Evolutionary conservation across 2,329 filamentous ascomycete genomes (phyloP).

Genomic region (Apiospora arundinis): DNA sequence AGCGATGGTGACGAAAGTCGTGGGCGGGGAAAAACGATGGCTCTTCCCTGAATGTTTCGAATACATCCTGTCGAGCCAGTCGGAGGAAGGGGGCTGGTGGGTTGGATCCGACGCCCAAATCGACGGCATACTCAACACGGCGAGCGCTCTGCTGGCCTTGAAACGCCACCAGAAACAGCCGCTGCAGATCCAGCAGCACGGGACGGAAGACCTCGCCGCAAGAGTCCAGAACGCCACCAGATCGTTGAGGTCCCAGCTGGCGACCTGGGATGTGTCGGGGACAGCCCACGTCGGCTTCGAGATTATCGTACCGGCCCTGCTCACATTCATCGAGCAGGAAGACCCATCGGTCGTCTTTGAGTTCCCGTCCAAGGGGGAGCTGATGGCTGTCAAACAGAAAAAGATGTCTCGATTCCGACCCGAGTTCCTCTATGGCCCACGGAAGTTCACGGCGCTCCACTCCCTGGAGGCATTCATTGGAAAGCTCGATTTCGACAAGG

Average conservation of each 20-base stretch:
- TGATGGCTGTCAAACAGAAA: slow-evolving; percentile 34
- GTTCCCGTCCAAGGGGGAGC: slow-evolving; percentile 33
- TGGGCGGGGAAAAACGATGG: not conserved
- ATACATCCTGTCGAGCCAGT: not conserved
- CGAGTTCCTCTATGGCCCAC: slow-evolving; percentile 36
- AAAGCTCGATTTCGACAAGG: slow-evolving; percentile 43
- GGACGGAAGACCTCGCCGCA: slow-evolving; percentile 23
- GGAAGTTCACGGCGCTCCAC: slow-evolving; percentile 40
- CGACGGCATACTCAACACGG: not conserved
- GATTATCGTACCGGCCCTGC: slow-evolving; percentile 40
- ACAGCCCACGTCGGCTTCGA: slow-evolving; percentile 44
- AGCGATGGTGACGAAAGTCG: not conserved
- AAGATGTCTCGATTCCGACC: slow-evolving; percentile 39
- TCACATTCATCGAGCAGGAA: slow-evolving; percentile 37
- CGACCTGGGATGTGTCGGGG: slow-evolving; percentile 37
- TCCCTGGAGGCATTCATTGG: slow-evolving; percentile 48
- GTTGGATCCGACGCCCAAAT: not conserved
- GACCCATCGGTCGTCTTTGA: slow-evolving; percentile 33
- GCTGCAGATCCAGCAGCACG: not conserved
- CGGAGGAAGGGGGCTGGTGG: slow-evolving; percentile 1
- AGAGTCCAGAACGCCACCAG: slow-evolving; percentile 30
- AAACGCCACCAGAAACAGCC: slow-evolving; percentile 2
- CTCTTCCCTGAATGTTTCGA: not conserved
- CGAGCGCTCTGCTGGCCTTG: not conserved
- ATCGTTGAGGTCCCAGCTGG: slow-evolving; percentile 32